These are phyloP conservation scores for Noccaea caerulescens DNA, from an alignment of 345 rosid genomes.

Conservation along the genomic window DNA sequence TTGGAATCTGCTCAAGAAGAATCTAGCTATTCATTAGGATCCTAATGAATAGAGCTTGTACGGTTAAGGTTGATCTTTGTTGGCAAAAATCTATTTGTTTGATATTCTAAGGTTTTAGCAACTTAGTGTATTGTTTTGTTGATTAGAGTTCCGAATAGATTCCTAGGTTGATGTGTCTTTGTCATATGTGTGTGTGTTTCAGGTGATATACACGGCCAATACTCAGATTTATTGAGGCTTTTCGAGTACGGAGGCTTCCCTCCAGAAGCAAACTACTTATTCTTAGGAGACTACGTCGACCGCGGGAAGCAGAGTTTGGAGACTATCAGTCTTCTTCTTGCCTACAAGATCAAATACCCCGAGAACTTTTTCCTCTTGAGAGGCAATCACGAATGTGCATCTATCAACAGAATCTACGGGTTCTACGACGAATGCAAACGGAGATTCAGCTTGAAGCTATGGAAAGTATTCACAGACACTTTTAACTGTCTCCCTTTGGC, in stretches of 20 bases:
- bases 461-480: constrained; percentile 41
- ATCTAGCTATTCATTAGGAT: neutral
- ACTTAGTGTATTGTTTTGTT: neutral
- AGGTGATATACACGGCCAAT: constrained; percentile 59
- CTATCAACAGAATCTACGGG: constrained; percentile 44
- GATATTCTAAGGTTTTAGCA: neutral
- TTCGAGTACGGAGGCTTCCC: constrained; percentile 63
- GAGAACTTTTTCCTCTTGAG: constrained; percentile 39
- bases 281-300: constrained; percentile 41
- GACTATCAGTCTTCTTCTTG: constrained; percentile 39
- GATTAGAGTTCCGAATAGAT: neutral
- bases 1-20: neutral
- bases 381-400: constrained; percentile 41
- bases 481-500: constrained; percentile 57
- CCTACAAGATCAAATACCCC: constrained; percentile 42
- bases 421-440: constrained; percentile 42
- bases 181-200: constrained; percentile 5
- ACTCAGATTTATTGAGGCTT: constrained; percentile 46
- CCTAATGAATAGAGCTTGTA: constrained; percentile 8
- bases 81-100: neutral
- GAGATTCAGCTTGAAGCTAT: constrained; percentile 42
- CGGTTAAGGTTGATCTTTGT: neutral
- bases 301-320: constrained; percentile 41
- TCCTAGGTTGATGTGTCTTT: constrained; percentile 13
- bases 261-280: constrained; percentile 52